Base-by-base conservation (phyloP, 2,329 filamentous ascomycete genomes). In the Dactylellina parvicollis region DNA sequence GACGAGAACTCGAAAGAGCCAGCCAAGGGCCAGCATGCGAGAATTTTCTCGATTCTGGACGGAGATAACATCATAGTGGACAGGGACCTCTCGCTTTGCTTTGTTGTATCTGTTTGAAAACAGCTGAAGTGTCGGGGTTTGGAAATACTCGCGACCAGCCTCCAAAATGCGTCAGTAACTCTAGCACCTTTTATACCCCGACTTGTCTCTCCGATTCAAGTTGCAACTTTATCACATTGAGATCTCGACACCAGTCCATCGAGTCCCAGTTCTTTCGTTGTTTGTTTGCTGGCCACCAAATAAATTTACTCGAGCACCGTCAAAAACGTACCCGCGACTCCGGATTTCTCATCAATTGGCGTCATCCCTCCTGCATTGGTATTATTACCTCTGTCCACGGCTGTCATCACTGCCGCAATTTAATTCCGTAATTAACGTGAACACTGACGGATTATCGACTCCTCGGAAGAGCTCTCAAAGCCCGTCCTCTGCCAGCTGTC, bases 51-150 rank as follows among this genome's bases (percentile, higher is more conserved):
- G 40, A 49, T 47, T 20, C 10, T 32, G 28, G 20, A 67, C 64
- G 64, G 64, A 69, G 64, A 69, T 69, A 69, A 69, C 61, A 65
- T 61, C 64, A 38, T 55, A 28, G 55, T 34, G n/a, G 49, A 24
- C 59, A 42, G 52, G 44, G 40, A 40, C 40, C 40, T 50, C 46
- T 60, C 42, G 22, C 42, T 5, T 54, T 36, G 32, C 57, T 32
- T n/a, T 30, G 38, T 57, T 59, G 34, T 14, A 32, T 59, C 26
- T 59, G 55, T 55, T 69, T 24, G 64, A 60, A 69, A 46, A 42
- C 64, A 69, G 64, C 47, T 69, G 64, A 44, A 18, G 30, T 36
- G 22, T 56, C 14, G 34, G 8, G 30, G 20, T 38, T 32, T 54
- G 28, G 28, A 16, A 4, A 38, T 18, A 2, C 34, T 42, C 24